A percentile compares a stretch with the other conserved stretches of the same genome.
Evolutionary conservation across 2,329 filamentous ascomycete genomes (phyloP).

Genomic region (Chaetomiaceae sp.): DNA sequence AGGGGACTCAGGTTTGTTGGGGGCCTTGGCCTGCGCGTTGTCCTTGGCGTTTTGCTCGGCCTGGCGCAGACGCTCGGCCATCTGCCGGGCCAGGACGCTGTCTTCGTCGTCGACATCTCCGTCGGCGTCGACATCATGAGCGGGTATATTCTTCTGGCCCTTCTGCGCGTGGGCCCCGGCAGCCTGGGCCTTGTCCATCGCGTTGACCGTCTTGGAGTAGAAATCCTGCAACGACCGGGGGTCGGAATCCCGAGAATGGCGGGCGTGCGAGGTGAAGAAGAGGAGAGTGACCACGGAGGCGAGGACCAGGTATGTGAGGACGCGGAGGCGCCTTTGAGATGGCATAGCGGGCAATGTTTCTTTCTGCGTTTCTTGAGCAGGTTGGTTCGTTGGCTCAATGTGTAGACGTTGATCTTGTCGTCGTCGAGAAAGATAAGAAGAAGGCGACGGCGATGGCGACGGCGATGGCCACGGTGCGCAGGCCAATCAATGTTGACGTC

Average conservation of each 20-base stretch:
- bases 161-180: conserved; percentile 16
- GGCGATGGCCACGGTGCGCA: too few relatives aligned
- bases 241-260: conserved; percentile 45
- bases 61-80: conserved; percentile 59
- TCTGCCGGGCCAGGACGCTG: conserved; percentile 46
- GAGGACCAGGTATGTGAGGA: conserved; percentile 57
- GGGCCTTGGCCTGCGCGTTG: conserved; percentile 61
- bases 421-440: too few relatives aligned
- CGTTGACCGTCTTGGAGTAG: conserved; percentile 55
- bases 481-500: too few relatives aligned
- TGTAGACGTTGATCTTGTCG: too few relatives aligned
- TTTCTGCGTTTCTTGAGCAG: too few relatives aligned
- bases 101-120: conserved; percentile 54
- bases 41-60: conserved; percentile 67
- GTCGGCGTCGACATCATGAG: conserved; percentile 49
- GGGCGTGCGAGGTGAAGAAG: conserved; percentile 64
- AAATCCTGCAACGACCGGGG: conserved; percentile 47
- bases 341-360: conserved; percentile 21
- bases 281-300: conserved; percentile 62
- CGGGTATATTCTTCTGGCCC: conserved; percentile 36
- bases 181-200: conserved; percentile 40
- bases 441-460: too few relatives aligned
- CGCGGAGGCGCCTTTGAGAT: conserved; percentile 23
- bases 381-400: too few relatives aligned
- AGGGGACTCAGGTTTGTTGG: conserved; percentile 55